Base-by-base conservation (phyloP, 2,329 filamentous ascomycete genomes). In the Parascedosporium putredinis region DNA sequence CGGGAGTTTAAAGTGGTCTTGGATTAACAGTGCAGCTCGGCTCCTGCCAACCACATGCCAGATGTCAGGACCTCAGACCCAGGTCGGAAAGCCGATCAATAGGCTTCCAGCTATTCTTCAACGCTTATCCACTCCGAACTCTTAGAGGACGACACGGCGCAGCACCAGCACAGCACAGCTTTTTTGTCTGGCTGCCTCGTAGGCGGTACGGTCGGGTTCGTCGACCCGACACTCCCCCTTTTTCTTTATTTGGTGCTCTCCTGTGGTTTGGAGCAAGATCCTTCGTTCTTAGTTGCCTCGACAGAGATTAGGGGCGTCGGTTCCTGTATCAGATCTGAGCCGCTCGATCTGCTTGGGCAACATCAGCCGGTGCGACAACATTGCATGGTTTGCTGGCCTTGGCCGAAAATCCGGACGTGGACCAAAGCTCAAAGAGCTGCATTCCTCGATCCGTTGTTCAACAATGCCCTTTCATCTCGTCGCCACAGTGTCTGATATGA, bases 11-110 rank as follows among this genome's bases (percentile, higher is more conserved):
- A 40, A 20, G 36, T 40, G n/a, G n/a, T n/a, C n/a, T n/a, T n/a
- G 36, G 36, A 40, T 40, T 40, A 1, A 40, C 36, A 10, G 36
- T 40, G 36, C 36, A 40, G 5, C 36, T 40, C 36, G 36, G 36
- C 22, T 40, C 36, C 36, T 40, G 36, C 36, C 36, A 40, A 40
- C 36, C 36, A 40, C 36, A 40, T 40, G 36, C 36, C 36, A 40
- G 36, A 40, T 40, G 36, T 18, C 36, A 40, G 36, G 36, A 40
- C 36, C 16, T 40, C 9, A n/a, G n/a, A 9, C 36, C 18, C n/a
- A 20, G 36, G n/a, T 18, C n/a, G 36, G 36, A 40, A 40, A 40
- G 36, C 36, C 36, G 36, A 40, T 40, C 36, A 40, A 40, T 40
- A 40, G 36, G 36, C n/a, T 40, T 40, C 36, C 22, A 9, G 1